Conservation (phyloP, 257 asterid genomes). For the Nicotiana tabacum region DNA sequence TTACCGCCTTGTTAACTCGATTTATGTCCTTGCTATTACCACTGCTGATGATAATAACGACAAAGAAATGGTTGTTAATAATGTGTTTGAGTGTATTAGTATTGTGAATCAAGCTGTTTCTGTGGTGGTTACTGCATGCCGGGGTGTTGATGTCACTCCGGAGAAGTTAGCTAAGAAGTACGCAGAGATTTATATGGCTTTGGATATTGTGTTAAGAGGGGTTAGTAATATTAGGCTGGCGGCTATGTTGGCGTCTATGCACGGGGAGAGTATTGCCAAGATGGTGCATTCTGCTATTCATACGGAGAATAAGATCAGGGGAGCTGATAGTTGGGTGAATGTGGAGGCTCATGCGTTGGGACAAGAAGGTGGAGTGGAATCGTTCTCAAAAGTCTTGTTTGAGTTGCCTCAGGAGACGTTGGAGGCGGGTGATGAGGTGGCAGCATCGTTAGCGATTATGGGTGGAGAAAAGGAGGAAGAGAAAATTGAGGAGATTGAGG, state of each 20-base stretch:
- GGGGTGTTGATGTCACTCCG: constrained; percentile 95
- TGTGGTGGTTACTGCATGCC: constrained; percentile 84
- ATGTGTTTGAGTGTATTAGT: constrained; percentile 82
- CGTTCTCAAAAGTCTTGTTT: constrained; percentile 47
- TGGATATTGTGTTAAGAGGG: constrained; percentile 90
- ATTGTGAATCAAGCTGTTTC: constrained; percentile 91
- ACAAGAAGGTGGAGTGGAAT: constrained; percentile 57
- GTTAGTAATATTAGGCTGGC: constrained; percentile 90
- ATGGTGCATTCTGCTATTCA: constrained; percentile 89
- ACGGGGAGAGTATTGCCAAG: constrained; percentile 93
- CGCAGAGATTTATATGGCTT: constrained; percentile 92
- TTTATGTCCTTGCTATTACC: constrained; percentile 81
- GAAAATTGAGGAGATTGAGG: constrained; percentile 55
- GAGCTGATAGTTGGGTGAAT: constrained; percentile 77
- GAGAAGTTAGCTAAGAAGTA: constrained; percentile 88
- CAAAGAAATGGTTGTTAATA: constrained; percentile 29
- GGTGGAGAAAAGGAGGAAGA: constrained; percentile 65
- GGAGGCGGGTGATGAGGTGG: constrained; percentile 86
- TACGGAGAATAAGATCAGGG: constrained; percentile 89
- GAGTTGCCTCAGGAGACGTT: constrained; percentile 89
- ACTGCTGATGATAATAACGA: constrained; percentile 65
- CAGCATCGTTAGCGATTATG: constrained; percentile 55
- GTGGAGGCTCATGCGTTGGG: constrained; percentile 59
- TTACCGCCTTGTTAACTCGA: constrained; percentile 83
- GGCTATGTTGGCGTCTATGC: constrained; percentile 92